Evolutionary conservation across 257 asterid genomes (phyloP).

Genomic region (Eustoma russellianum): DNA sequence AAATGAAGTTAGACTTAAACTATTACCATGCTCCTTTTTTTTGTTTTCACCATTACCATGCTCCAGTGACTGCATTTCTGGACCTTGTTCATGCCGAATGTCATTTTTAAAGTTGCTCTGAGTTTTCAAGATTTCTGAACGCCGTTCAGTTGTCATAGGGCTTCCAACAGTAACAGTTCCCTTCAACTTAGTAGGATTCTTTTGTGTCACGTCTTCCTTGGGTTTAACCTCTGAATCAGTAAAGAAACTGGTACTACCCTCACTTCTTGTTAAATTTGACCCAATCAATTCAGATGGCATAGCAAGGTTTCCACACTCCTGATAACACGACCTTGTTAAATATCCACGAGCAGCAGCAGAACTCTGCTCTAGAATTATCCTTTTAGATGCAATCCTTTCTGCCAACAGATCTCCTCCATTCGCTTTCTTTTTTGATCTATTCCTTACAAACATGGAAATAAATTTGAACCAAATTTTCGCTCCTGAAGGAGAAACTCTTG

Average conservation of each 20-base stretch:
- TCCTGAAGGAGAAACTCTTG: conserved; percentile 45
- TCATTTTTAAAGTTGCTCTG: conserved; percentile 23
- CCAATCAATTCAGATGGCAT: conserved; percentile 26
- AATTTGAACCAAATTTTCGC: conserved; percentile 56
- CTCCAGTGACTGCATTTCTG: conserved; percentile 23
- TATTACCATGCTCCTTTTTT: conserved; percentile 3
- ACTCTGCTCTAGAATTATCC: conserved; percentile 75
- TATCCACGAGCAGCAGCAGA: conserved; percentile 70
- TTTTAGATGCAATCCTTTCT: conserved; percentile 49
- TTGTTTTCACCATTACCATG: conserved; percentile 5
- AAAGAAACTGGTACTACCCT: conserved; percentile 16
- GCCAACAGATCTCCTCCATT: conserved; percentile 50
- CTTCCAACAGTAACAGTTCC: conserved; percentile 19
- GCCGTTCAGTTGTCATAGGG: no score
- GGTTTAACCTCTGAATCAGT: conserved; percentile 21
- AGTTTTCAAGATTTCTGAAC: conserved; percentile 14
- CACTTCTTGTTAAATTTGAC: conserved; percentile 15
- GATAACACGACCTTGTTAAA: conserved; percentile 32
- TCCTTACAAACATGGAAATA: conserved; percentile 45
- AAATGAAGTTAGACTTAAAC: conserved; percentile 12
- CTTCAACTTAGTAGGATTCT: conserved; percentile 13
- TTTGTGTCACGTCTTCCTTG: conserved; percentile 21
- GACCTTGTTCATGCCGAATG: conserved; percentile 23
- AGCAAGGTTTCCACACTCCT: conserved; percentile 26
- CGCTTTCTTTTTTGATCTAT: conserved; percentile 61